These are phyloP conservation scores for Biscogniauxia mediterranea DNA, from an alignment of 2,329 filamentous ascomycete species.

Conservation along the genomic window DNA sequence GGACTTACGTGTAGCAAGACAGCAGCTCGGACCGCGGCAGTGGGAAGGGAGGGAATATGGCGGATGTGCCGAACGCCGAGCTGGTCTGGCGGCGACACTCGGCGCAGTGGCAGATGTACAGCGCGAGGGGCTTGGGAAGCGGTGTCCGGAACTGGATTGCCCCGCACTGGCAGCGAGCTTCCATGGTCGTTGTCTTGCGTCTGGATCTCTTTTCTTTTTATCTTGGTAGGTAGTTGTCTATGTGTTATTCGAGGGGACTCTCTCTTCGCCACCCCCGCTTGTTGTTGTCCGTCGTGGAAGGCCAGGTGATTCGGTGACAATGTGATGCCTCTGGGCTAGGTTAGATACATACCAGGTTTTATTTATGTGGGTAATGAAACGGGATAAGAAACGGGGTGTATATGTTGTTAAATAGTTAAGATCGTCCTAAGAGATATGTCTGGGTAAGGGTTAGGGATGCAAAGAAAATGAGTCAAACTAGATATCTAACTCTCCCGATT, in stretches of 20 bases:
- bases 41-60: slow-evolving; percentile 66
- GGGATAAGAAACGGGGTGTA: background rate
- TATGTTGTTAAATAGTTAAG: background rate
- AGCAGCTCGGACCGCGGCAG: slow-evolving; percentile 50
- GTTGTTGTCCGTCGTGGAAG: no score
- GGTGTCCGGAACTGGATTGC: slow-evolving; percentile 62
- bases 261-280: no score
- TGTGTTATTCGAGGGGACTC: no score
- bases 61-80: slow-evolving; percentile 66
- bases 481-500: background rate
- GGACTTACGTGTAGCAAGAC: slow-evolving; percentile 55
- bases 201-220: background rate
- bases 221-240: background rate
- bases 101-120: slow-evolving; percentile 70
- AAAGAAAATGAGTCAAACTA: background rate
- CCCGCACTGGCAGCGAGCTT: slow-evolving; percentile 64
- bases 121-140: slow-evolving; percentile 54
- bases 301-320: no score
- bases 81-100: slow-evolving; percentile 65
- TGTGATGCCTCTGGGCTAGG: no score
- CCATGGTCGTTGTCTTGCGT: slow-evolving; percentile 40
- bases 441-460: background rate
- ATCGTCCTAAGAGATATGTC: no score
- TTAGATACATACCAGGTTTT: no score
- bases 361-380: background rate